Evolutionary conservation across 164 flowering plant genomes (phyloP), one percentile per base, ranked within the genome.

Genomic region (Sedum album): DNA sequence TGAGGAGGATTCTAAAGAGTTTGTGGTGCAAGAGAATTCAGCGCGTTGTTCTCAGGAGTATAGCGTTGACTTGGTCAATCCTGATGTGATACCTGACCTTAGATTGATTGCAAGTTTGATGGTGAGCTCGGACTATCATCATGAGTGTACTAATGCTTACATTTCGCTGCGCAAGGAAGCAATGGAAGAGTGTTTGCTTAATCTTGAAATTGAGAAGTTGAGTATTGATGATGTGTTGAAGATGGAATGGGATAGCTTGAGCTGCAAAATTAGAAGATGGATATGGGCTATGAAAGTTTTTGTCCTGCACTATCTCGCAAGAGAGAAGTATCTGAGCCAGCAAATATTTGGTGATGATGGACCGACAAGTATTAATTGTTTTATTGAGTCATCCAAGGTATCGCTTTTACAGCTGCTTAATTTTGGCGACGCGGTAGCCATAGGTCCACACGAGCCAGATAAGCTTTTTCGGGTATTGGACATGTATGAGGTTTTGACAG

Each of bases 221-320:
- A 89, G 93, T 79, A 85, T 88, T 46, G 97, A 89, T 69, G 97
- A 91, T 66, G 90, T 91, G 51, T 65, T 84, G 75, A 84, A 70
- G 69, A 78, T 89, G 91, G 97, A 86, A 48, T 91, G 96, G 94
- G 76, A 66, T 42, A 36, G 21, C 65, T 76, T 88, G 73, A 77
- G 85, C 76, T 71, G 81, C 48, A 82, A 76, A 73, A 88, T 89
- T 66, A 84, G 80, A 82, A 78, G 80, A 70, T 93, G 98, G 98
- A 74, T 78, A 31, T 72, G 88, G 39, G 93, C 84, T 14, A 77
- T 84, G 73, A 91, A 87, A 77, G 66, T 82, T 30, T 84, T 87
- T 65, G 81, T 89, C 42, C 82, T 86, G 28, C 81, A 83, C 23
- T 84, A 82, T 77, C 88, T 93, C 49, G 75, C 85, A 2, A 88